Conservation (phyloP, 495 filamentous ascomycete genomes). For the Penicillium paxilli region DNA sequence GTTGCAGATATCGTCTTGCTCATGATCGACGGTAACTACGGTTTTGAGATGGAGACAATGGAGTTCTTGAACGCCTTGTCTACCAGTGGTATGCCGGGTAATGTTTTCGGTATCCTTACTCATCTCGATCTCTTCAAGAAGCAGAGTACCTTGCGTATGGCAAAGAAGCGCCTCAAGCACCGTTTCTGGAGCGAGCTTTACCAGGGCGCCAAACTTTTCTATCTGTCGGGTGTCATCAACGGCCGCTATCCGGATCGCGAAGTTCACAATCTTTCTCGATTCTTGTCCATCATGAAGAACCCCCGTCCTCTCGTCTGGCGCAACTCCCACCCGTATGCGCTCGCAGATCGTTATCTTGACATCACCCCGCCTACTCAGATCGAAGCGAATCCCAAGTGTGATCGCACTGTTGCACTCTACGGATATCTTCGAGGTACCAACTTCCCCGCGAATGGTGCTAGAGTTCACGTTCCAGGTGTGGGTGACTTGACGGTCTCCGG, state of each 20-base stretch:
- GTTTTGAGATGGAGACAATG: constrained; percentile 99
- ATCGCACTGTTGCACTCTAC: constrained; percentile 86
- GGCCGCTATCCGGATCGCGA: constrained; percentile 96
- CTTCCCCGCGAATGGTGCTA: constrained; percentile 80
- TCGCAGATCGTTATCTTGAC: constrained; percentile 92
- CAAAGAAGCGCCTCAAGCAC: constrained; percentile 95
- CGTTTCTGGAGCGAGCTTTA: constrained; percentile 96
- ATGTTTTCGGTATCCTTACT: constrained; percentile 95
- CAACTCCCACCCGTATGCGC: constrained; percentile 89
- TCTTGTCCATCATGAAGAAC: constrained; percentile 98
- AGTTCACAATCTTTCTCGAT: constrained; percentile 90
- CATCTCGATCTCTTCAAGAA: constrained; percentile 95
- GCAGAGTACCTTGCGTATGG: constrained; percentile 80
- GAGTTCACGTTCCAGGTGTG: constrained; percentile 89
- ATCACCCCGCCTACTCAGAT: constrained; percentile 88
- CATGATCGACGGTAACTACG: constrained; percentile 98
- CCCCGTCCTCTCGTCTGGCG: constrained; percentile 94
- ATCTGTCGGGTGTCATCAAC: constrained; percentile 91
- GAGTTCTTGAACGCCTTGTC: constrained; percentile 92
- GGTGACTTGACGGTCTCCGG: constrained; percentile 85
- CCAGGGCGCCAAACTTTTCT: constrained; percentile 94
- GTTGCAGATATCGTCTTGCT: constrained; percentile 94
- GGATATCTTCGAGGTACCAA: constrained; percentile 97
- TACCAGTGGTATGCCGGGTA: constrained; percentile 92
- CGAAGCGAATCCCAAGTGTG: constrained; percentile 83